These are phyloP conservation scores for Pueraria montana DNA, from an alignment of 306 rosid genomes.

Conservation along the genomic window DNA sequence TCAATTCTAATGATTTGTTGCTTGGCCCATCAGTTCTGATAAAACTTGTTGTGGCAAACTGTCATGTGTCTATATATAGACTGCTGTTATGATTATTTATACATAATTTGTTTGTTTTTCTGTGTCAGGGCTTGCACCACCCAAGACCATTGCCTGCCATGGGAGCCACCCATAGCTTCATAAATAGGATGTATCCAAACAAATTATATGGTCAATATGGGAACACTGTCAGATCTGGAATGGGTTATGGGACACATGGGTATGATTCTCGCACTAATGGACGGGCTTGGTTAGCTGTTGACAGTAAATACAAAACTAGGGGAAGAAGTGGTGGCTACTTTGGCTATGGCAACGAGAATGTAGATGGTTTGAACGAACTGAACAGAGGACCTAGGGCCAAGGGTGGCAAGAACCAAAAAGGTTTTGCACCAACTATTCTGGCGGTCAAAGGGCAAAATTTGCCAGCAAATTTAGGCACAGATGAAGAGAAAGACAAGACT, in stretches of 20 bases:
- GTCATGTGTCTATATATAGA: not conserved
- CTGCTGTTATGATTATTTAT: not conserved
- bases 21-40: not conserved
- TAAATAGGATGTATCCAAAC: conserved; percentile 80
- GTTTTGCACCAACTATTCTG: conserved; percentile 63
- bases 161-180: conserved; percentile 70
- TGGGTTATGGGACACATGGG: conserved; percentile 87
- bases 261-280: conserved; percentile 85
- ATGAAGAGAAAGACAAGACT: conserved; percentile 74
- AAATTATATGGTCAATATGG: conserved; percentile 85
- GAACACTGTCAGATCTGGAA: conserved; percentile 75
- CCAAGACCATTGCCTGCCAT: conserved; percentile 89
- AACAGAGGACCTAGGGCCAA: conserved; percentile 95
- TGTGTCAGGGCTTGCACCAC: conserved; percentile 79
- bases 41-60: not conserved
- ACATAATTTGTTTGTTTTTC: not conserved
- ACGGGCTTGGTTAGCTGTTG: conserved; percentile 87
- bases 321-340: conserved; percentile 86
- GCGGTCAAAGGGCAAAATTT: conserved; percentile 78
- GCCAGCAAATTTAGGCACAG: conserved; percentile 53
- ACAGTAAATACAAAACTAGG: conserved; percentile 81
- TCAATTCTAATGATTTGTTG: not conserved
- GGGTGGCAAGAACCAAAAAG: conserved; percentile 80
- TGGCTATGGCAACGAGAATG: conserved; percentile 88
- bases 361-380: conserved; percentile 90